phyloP scores from a whole-genome alignment of 495 filamentous ascomycete genomes.

The Neurospora tetrasperma region DNA sequence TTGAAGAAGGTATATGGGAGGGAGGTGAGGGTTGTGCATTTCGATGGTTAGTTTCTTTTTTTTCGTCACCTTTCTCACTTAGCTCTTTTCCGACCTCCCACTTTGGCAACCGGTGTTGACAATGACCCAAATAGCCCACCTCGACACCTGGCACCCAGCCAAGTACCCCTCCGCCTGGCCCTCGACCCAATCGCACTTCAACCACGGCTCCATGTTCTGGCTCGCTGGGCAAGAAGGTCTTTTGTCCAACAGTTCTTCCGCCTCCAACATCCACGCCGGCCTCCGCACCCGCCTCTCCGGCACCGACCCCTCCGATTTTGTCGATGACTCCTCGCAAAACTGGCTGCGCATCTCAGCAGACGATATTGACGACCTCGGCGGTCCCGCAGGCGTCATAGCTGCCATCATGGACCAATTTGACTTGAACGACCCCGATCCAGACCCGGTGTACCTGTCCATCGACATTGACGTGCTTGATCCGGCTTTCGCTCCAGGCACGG shows the following conservation, averaged over 20 bases:
- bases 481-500: conserved; percentile 59
- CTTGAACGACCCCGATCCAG: conserved; percentile 26
- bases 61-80: not conserved
- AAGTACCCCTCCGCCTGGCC: conserved; percentile 69
- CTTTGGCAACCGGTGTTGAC: not conserved
- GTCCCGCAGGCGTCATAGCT: conserved; percentile 43
- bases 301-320: conserved; percentile 53
- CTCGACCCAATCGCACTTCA: conserved; percentile 60
- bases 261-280: conserved; percentile 65
- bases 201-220: conserved; percentile 81
- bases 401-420: conserved; percentile 48
- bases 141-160: conserved; percentile 76
- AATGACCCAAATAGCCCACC: conserved; percentile 30
- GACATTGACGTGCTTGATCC: conserved; percentile 73
- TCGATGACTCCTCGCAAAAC: conserved; percentile 50
- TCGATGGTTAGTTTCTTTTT: conserved; percentile 42
- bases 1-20: conserved; percentile 58
- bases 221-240: conserved; percentile 66
- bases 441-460: conserved; percentile 60
- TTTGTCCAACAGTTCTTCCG: conserved; percentile 47
- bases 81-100: not conserved
- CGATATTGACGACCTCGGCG: conserved; percentile 60
- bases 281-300: conserved; percentile 64
- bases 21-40: conserved; percentile 71
- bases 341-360: conserved; percentile 57